Base-by-base conservation (phyloP, 169 alveolate genomes). In the Plasmodium gonderi region DNA sequence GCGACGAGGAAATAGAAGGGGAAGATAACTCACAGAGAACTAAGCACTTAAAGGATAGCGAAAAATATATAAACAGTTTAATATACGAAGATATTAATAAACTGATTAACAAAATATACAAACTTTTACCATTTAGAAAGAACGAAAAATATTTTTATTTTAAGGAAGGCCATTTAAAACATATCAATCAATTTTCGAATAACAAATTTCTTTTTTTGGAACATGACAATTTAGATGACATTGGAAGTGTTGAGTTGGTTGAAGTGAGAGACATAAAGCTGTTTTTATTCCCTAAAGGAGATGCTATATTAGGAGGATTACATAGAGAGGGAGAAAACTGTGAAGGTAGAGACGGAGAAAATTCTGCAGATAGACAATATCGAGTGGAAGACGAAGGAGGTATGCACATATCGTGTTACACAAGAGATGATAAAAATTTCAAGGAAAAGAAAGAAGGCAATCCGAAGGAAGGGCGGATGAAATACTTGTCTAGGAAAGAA, bases 91-190 rank as follows among this genome's bases (percentile, higher is more conserved):
- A 3, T 40, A 49, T 51, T 23, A 79, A 40, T 7, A 68, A 26
- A 3, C 23, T 79, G 23, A 54, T 40, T 4, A 79, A 54, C 23
- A 40, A 79, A 12, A 14, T 79, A 51, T 79, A 9, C n/a, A 12
- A 45, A 9, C 42, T 29, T 12, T 29, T 79, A 7, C 89, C 89
- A 36, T 79, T 51, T 65, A n/a, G 40, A 65, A 40, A 29, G 26
- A 23, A 79, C 49, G 60, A 38, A 3, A 78, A 31, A 38, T 78
- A 78, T 31, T 31, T 49, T 4, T 78, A 78, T 33, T 78, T 78
- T 38, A 78, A 78, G 38, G 89, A 78, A 64, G 89, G 89, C 2
- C 89, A 78, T 49, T 47, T 78, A 29, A 44, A 45, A 49, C 89
- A 78, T 31, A 78, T 78, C 40, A 40, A 78, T 8, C 31, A 31